phyloP scores from a whole-genome alignment of 768 basidiomycete genomes.

The Tulasnella calospora region DNA sequence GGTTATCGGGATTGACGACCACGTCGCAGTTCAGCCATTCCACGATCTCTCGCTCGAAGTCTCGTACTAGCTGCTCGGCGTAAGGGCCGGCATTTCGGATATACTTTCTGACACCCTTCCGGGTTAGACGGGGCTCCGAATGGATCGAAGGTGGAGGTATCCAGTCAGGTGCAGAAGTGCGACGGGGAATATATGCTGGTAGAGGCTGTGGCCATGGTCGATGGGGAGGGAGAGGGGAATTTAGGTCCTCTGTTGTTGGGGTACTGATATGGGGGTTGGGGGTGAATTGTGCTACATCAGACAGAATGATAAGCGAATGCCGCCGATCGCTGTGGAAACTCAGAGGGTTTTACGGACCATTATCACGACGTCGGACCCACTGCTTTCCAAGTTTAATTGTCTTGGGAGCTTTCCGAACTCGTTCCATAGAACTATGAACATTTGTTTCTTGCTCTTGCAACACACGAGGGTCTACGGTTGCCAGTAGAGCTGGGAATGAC shows the following conservation, averaged over 20 bases:
- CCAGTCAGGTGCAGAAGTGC: constrained; percentile 48
- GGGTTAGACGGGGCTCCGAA: constrained; percentile 41
- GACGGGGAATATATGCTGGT: constrained; percentile 64
- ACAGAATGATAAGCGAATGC: neutral
- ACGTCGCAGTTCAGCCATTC: constrained; percentile 59
- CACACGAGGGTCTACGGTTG: constrained; percentile 44
- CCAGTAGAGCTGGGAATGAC: constrained; percentile 68
- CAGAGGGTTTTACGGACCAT: constrained; percentile 45
- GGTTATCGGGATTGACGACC: constrained; percentile 30
- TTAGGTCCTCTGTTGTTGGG: constrained; percentile 57
- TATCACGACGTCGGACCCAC: constrained; percentile 70
- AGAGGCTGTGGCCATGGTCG: constrained; percentile 67
- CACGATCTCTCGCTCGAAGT: constrained; percentile 58
- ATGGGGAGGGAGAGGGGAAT: constrained; percentile 42
- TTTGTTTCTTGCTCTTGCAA: neutral
- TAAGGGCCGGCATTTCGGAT: constrained; percentile 58
- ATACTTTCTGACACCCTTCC: constrained; percentile 68
- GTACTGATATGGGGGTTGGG: constrained; percentile 66
- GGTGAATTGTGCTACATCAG: constrained; percentile 54
- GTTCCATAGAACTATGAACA: constrained; percentile 19
- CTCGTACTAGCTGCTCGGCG: constrained; percentile 58
- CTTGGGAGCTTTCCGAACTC: constrained; percentile 48
- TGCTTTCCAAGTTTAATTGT: constrained; percentile 58
- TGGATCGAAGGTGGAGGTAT: constrained; percentile 44
- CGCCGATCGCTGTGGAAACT: neutral